phyloP scores from a whole-genome alignment of 306 rosid species.

The Medicago arabica region DNA sequence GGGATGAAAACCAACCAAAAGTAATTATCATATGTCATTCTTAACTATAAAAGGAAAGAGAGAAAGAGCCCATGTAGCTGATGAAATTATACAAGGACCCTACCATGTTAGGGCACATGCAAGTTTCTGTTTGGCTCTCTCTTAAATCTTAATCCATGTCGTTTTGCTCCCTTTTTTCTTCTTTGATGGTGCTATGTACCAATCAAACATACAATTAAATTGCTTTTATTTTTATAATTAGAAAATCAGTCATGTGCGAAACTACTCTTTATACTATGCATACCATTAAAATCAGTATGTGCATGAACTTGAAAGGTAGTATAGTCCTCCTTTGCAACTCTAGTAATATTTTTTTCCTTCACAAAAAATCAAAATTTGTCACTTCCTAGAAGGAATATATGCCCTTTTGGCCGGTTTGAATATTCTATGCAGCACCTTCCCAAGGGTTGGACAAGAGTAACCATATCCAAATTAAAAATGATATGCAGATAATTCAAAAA shows the following conservation, averaged over 20 bases:
- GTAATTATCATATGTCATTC: too few relatives aligned
- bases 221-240: background rate
- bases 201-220: conserved; percentile 31
- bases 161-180: conserved; percentile 4
- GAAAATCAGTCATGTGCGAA: conserved; percentile 27
- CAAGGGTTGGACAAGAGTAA: background rate
- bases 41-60: too few relatives aligned
- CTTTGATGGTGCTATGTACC: conserved; percentile 28
- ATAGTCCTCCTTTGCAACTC: conserved; percentile 25
- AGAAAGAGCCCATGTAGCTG: conserved; percentile 28
- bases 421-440: conserved; percentile 29
- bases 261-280: conserved; percentile 11
- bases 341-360: conserved; percentile 18
- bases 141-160: conserved; percentile 40
- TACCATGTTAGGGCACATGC: conserved; percentile 57
- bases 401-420: conserved; percentile 34
- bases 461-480: conserved; percentile 36
- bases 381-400: conserved; percentile 35
- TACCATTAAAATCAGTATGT: background rate
- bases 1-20: too few relatives aligned
- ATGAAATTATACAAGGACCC: conserved; percentile 41
- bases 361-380: conserved; percentile 39
- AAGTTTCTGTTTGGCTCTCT: conserved; percentile 43
- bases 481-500: background rate
- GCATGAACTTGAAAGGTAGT: conserved; percentile 46